Percentiles rank a stretch among this genome's conserved stretches.
Conservation (phyloP, 148 eudicot species). For the Rhododendron molle region DNA sequence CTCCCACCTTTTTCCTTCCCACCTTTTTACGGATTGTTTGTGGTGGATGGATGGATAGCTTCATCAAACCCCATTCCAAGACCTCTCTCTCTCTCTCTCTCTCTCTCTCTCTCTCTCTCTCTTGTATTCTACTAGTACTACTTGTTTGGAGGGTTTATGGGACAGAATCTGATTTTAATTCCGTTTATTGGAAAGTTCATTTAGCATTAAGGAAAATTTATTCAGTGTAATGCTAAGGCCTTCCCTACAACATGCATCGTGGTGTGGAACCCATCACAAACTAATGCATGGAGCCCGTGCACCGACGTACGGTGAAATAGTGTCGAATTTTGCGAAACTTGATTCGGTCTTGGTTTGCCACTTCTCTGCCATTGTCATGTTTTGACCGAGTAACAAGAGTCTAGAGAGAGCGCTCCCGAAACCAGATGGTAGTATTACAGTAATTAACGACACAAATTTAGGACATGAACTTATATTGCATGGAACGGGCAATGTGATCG, state of each 20-base stretch:
- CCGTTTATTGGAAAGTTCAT: background rate
- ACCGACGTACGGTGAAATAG: background rate
- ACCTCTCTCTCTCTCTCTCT: background rate
- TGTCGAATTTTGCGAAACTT: background rate
- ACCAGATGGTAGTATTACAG: too few relatives aligned
- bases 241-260: background rate
- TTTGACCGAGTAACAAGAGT: too few relatives aligned
- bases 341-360: too few relatives aligned
- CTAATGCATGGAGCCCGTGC: background rate
- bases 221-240: background rate
- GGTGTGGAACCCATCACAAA: background rate
- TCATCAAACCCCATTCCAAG: constrained; percentile 11
- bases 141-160: background rate
- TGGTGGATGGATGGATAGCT: background rate
- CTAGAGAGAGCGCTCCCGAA: too few relatives aligned
- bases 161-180: background rate
- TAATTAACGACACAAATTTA: too few relatives aligned
- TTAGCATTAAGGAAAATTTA: background rate
- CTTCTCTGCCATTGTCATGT: too few relatives aligned
- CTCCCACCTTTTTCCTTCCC: constrained; percentile 13
- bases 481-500: too few relatives aligned
- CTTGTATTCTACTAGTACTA: too few relatives aligned
- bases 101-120: constrained; percentile 3
- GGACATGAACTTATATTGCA: too few relatives aligned
- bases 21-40: background rate